These are phyloP conservation scores for Wickerhamiella musiphila DNA, from an alignment of 805 yeast genomes.

Conservation along the genomic window DNA sequence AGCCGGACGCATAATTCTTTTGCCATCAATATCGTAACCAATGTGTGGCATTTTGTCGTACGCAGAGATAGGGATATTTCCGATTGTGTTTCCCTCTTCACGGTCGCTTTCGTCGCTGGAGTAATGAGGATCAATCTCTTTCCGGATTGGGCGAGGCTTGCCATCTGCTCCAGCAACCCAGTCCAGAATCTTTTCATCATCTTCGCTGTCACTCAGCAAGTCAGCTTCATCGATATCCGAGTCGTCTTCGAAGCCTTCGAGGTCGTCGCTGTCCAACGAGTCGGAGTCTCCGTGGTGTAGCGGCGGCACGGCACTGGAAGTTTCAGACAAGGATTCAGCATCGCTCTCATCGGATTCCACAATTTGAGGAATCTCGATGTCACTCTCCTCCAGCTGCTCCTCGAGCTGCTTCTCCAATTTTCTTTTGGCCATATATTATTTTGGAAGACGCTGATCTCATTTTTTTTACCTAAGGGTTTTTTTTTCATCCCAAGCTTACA, in stretches of 20 bases:
- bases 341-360: neutral
- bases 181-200: conserved; percentile 23
- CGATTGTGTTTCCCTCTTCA: conserved; percentile 70
- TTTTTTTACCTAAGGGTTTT: neutral
- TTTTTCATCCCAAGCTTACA: neutral
- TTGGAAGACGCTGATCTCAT: conserved; percentile 1
- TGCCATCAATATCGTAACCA: conserved; percentile 94
- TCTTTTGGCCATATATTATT: neutral
- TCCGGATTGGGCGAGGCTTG: conserved; percentile 52
- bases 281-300: conserved; percentile 1
- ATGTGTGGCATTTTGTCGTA: conserved; percentile 96
- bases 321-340: neutral
- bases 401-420: neutral
- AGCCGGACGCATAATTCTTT: conserved; percentile 97
- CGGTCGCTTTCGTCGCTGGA: conserved; percentile 85
- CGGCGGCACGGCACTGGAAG: neutral
- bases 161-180: conserved; percentile 45
- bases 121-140: conserved; percentile 88
- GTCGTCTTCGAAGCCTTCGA: conserved; percentile 12
- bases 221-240: conserved; percentile 27
- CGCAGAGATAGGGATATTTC: conserved; percentile 81
- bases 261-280: conserved; percentile 12
- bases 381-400: neutral
- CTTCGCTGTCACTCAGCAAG: conserved; percentile 19
- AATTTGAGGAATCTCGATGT: neutral